phyloP scores from a whole-genome alignment of 768 basidiomycete genomes.

The Crepidotus variabilis region DNA sequence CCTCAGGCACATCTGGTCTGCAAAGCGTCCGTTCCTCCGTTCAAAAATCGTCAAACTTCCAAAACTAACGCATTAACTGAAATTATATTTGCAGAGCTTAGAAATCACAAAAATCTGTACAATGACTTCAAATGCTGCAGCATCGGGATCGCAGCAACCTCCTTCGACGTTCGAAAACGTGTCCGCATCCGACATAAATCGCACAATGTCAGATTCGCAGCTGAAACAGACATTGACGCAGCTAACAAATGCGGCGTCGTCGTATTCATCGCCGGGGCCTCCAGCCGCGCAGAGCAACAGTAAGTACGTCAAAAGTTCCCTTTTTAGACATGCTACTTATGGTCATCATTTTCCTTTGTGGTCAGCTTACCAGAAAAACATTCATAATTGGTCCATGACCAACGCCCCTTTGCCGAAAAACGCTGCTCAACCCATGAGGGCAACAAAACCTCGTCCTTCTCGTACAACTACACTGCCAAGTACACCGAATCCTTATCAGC shows the following conservation, averaged over 20 bases:
- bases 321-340: neutral
- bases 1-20: conserved; percentile 7
- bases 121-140: conserved; percentile 26
- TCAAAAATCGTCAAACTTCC: neutral
- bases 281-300: conserved; percentile 35
- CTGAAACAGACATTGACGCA: conserved; percentile 62
- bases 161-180: conserved; percentile 19
- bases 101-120: neutral
- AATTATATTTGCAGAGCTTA: neutral
- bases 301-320: conserved; percentile 13
- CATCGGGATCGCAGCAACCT: conserved; percentile 10
- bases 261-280: conserved; percentile 38
- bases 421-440: conserved; percentile 35
- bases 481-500: conserved; percentile 20
- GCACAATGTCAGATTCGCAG: conserved; percentile 57
- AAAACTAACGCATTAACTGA: neutral
- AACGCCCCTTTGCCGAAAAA: conserved; percentile 49
- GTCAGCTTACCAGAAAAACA: conserved; percentile 56
- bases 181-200: conserved; percentile 28
- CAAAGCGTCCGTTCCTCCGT: conserved; percentile 1
- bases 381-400: conserved; percentile 65
- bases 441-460: conserved; percentile 34
- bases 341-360: conserved; percentile 5
- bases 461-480: conserved; percentile 41
- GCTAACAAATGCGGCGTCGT: conserved; percentile 34